Evolutionary conservation across 2,329 filamentous ascomycete genomes (phyloP).

Genomic region (Neurospora crassa): DNA sequence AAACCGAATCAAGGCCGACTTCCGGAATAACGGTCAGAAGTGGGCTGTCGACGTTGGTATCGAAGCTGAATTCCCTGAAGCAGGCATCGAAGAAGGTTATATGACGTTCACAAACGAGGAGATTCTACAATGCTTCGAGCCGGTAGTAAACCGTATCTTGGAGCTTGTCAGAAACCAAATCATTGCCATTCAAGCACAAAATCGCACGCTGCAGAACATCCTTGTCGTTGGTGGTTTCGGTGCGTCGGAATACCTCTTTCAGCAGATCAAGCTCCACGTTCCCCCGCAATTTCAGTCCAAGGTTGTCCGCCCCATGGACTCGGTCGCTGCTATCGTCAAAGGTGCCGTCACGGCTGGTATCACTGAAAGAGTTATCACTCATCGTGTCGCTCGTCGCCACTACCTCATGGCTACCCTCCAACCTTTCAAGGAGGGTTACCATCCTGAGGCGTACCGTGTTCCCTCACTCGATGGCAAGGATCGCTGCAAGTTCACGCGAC

Average conservation of each 20-base stretch:
- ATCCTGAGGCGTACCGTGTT: slow-evolving; percentile 95
- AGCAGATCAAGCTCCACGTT: slow-evolving; percentile 97
- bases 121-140: slow-evolving; percentile 97
- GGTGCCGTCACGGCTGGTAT: slow-evolving; percentile 96
- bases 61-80: slow-evolving; percentile 94
- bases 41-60: slow-evolving; percentile 99
- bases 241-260: slow-evolving; percentile 97
- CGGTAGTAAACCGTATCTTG: slow-evolving; percentile 92
- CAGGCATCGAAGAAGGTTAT: slow-evolving; percentile 96
- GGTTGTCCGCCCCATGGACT: slow-evolving; percentile 97
- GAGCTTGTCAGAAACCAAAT: slow-evolving; percentile 97
- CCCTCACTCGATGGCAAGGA: slow-evolving; percentile 95
- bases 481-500: slow-evolving; percentile 94
- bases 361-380: slow-evolving; percentile 91
- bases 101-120: slow-evolving; percentile 99
- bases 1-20: slow-evolving; percentile 98
- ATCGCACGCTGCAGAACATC: slow-evolving; percentile 87
- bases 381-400: slow-evolving; percentile 91
- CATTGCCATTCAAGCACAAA: slow-evolving; percentile 97
- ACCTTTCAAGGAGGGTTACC: slow-evolving; percentile 97
- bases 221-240: slow-evolving; percentile 96
- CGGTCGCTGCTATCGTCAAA: slow-evolving; percentile 96
- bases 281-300: slow-evolving; percentile 97
- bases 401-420: slow-evolving; percentile 99
- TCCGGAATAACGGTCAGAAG: slow-evolving; percentile 97